Conservation (phyloP, 192 early-diverging fungal genomes). For the Backusella liffmaniae region DNA sequence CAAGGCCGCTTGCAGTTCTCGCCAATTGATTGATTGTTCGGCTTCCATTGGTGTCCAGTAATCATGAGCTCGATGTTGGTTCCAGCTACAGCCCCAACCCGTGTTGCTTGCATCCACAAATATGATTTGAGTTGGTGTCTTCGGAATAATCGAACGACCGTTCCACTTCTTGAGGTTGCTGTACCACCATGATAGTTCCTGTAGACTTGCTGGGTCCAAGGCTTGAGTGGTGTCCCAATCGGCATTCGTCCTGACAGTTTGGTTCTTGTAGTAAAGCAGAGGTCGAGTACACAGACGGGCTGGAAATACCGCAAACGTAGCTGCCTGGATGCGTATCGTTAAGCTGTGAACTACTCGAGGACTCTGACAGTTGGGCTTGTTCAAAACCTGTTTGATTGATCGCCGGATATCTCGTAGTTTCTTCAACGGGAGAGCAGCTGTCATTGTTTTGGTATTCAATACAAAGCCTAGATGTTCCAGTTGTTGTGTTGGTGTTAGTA, state of each 20-base stretch:
- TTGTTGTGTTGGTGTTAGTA: no score
- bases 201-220: not conserved
- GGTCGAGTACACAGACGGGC: constrained; percentile 25
- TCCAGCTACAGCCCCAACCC: constrained; percentile 24
- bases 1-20: constrained; percentile 26
- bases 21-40: constrained; percentile 31
- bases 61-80: not conserved
- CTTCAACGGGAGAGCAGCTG: constrained; percentile 13
- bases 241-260: not conserved
- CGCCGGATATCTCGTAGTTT: constrained; percentile 30
- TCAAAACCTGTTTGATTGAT: constrained; percentile 22
- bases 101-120: constrained; percentile 31
- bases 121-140: constrained; percentile 16
- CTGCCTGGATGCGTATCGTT: constrained; percentile 27
- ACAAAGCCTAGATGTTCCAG: constrained; percentile 34
- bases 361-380: not conserved
- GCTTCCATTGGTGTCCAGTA: constrained; percentile 13
- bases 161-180: constrained; percentile 22
- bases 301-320: constrained; percentile 29
- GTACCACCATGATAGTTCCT: constrained; percentile 17
- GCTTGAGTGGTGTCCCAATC: not conserved
- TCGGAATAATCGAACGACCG: constrained; percentile 19
- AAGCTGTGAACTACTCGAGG: constrained; percentile 18
- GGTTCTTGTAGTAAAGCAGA: constrained; percentile 33
- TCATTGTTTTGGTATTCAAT: constrained; percentile 30